Percentiles rank a stretch among this genome's conserved stretches.
These are phyloP conservation scores for Penicillium palitans DNA, from an alignment of 2,329 filamentous ascomycete genomes.

Conservation along the genomic window DNA sequence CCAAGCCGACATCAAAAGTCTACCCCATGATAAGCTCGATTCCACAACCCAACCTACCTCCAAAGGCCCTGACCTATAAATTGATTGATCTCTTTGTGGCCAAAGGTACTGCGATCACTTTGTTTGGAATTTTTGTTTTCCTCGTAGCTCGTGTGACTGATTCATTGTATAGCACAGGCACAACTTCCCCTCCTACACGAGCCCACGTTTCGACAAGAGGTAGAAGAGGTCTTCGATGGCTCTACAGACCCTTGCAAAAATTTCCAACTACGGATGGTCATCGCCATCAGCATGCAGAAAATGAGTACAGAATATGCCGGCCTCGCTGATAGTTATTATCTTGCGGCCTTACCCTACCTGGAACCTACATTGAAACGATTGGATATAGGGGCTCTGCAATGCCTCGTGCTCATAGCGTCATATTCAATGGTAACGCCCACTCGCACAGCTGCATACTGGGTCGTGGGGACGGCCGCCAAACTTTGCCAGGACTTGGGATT, in stretches of 20 bases:
- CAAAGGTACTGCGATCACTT: constrained; percentile 59
- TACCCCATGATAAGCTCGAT: constrained; percentile 88
- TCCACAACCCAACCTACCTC: constrained; percentile 74
- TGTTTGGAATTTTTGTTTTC: neutral
- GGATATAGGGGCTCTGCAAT: constrained; percentile 87
- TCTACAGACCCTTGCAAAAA: constrained; percentile 78
- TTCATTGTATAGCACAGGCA: constrained; percentile 66
- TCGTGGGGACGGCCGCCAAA: constrained; percentile 82
- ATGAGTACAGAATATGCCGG: constrained; percentile 87
- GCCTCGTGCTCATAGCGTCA: constrained; percentile 79
- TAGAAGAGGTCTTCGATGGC: constrained; percentile 78
- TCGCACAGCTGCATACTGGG: constrained; percentile 87
- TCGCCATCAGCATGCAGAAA: constrained; percentile 93
- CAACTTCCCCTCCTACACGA: constrained; percentile 88
- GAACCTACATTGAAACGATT: constrained; percentile 83
- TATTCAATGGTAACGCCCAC: constrained; percentile 93
- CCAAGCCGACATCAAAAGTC: constrained; percentile 70
- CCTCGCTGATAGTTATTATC: constrained; percentile 90
- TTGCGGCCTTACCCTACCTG: constrained; percentile 81
- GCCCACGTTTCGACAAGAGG: constrained; percentile 69
- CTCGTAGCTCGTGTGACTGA: constrained; percentile 18
- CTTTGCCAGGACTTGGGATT: constrained; percentile 87
- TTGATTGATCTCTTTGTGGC: constrained; percentile 83
- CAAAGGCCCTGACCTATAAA: constrained; percentile 69
- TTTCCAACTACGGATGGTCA: constrained; percentile 85